Conservation (phyloP, 768 basidiomycete genomes). For the Lactifluus hygrophoroides region DNA sequence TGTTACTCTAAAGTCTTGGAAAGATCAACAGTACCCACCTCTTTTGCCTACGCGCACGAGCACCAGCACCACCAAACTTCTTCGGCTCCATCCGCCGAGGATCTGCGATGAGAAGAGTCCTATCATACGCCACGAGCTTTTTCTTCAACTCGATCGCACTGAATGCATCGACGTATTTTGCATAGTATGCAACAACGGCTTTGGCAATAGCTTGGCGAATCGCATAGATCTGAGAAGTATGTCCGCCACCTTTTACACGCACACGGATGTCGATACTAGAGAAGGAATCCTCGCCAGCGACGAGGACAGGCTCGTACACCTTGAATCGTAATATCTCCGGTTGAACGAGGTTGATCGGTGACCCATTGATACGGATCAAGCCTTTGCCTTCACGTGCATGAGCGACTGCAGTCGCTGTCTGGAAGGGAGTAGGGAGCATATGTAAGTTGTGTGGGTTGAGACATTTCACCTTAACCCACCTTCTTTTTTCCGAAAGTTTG, state of each 20-base stretch:
- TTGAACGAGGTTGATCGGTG: constrained; percentile 91
- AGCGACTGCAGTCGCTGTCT: constrained; percentile 98
- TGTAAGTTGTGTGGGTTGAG: constrained; percentile 1
- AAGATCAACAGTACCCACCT: constrained; percentile 42
- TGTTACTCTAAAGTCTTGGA: neutral
- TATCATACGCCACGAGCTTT: constrained; percentile 92
- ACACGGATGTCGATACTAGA: constrained; percentile 89
- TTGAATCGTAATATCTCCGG: constrained; percentile 96
- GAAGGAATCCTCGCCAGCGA: constrained; percentile 86
- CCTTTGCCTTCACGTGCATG: constrained; percentile 96
- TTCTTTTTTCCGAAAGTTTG: constrained; percentile 99
- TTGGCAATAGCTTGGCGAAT: constrained; percentile 98
- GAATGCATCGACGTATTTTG: constrained; percentile 97
- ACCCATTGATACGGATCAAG: constrained; percentile 92
- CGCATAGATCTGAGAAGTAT: constrained; percentile 97
- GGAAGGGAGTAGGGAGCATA: constrained; percentile 12
- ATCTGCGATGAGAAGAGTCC: constrained; percentile 83
- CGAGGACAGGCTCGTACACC: constrained; percentile 95
- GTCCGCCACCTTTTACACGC: constrained; percentile 98
- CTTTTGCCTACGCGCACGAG: constrained; percentile 97
- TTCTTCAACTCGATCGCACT: constrained; percentile 98
- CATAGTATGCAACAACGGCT: constrained; percentile 95
- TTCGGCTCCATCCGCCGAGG: constrained; percentile 98
- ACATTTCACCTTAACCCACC: constrained; percentile 37
- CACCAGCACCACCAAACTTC: constrained; percentile 98